Percentiles rank a stretch among this genome's conserved stretches.
Conservation (phyloP, 306 rosid species). For the Vachellia pachyceras region DNA sequence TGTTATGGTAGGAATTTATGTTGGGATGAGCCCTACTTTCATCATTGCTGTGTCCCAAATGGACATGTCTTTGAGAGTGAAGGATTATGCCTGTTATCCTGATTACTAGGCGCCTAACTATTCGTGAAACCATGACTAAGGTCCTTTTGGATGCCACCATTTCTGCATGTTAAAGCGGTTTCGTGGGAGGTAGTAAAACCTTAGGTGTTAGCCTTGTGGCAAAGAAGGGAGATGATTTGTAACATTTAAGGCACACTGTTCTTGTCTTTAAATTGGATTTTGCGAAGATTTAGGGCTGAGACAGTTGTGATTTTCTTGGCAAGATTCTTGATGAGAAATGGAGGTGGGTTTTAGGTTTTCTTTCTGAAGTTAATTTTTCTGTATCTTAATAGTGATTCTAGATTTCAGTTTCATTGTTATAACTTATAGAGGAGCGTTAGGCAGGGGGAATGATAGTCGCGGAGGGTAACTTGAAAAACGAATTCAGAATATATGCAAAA, state of each 20-base stretch:
- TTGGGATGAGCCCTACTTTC: neutral
- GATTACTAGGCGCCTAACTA: neutral
- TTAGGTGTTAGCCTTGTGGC: neutral
- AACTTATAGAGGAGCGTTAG: neutral
- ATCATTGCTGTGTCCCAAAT: neutral
- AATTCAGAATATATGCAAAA: neutral
- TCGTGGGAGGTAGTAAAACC: neutral
- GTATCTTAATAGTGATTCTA: neutral
- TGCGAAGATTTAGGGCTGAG: neutral
- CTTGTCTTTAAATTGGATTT: neutral
- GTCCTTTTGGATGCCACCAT: conserved; percentile 4
- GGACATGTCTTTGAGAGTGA: neutral
- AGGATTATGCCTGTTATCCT: neutral
- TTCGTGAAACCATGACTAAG: neutral
- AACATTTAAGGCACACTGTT: neutral
- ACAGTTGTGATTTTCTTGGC: neutral
- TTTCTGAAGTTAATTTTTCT: neutral
- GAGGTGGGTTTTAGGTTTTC: neutral
- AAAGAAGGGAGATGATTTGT: neutral
- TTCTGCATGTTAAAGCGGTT: neutral
- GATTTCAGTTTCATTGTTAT: neutral
- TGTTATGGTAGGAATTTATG: neutral
- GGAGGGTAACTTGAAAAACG: neutral
- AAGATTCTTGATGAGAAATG: neutral
- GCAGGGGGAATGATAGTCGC: neutral